These are phyloP conservation scores for Colletotrichum acutatum DNA, from an alignment of 2,329 filamentous ascomycete genomes.

Conservation along the genomic window DNA sequence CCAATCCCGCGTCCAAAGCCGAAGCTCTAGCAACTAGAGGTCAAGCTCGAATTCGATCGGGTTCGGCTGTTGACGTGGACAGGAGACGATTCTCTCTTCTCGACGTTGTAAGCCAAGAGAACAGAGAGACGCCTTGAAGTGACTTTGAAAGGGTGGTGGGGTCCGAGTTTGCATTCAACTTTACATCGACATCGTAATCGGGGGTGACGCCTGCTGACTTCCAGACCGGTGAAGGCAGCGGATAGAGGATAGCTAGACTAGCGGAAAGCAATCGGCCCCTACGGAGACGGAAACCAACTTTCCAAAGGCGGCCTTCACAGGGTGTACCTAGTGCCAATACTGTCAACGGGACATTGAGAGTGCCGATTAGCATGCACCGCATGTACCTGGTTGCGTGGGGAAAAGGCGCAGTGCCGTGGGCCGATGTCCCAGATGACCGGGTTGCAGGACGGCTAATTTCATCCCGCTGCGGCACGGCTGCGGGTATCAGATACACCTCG, in stretches of 20 bases:
- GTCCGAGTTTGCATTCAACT: not conserved
- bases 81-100: not conserved
- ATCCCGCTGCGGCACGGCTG: not conserved
- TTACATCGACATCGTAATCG: not conserved
- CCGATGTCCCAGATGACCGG: not conserved
- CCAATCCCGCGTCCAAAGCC: not conserved
- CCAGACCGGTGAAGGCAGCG: not conserved
- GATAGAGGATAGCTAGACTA: not conserved
- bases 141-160: not conserved
- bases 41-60: not conserved
- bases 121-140: not conserved
- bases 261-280: not conserved
- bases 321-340: not conserved
- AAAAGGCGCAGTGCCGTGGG: not conserved
- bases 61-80: not conserved
- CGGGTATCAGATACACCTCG: not conserved
- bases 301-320: not conserved
- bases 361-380: not conserved
- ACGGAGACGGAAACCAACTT: not conserved
- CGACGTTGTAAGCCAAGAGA: not conserved
- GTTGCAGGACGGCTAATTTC: not conserved
- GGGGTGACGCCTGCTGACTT: slow-evolving; percentile 1
- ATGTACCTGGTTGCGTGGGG: not conserved
- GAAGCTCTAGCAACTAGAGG: not conserved
- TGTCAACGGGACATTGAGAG: not conserved